Evolutionary conservation across 2,329 filamentous ascomycete genomes (phyloP), one percentile per base, ranked within the genome.

Genomic region (Colletotrichum chlorophyti): DNA sequence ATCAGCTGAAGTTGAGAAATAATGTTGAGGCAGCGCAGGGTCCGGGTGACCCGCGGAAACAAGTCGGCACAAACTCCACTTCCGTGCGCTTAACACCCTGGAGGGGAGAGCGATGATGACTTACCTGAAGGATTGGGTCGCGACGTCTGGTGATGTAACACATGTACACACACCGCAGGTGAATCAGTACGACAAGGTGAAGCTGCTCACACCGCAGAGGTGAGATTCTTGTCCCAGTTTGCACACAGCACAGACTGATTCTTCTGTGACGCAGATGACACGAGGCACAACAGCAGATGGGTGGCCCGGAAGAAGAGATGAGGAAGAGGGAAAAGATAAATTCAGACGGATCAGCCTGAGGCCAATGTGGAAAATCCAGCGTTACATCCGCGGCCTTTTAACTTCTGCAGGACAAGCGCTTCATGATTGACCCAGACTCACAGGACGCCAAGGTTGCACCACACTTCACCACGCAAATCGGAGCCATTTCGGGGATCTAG

Each of bases 351-450:
- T 35, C 48, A 29, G 40, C 27, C 40, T 29, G 27, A 27, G 23
- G 26, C 24, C 48, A 42, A 27, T 35, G 48, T 12, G 7, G 14
- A 42, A 24, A 42, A 14, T 21, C 24, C 11, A 48, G 15, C 41
- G 50, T 60, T 57, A 40, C 57, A 60, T 50, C 19, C 38, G 32
- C 26, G 10, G 19, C 45, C 32, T 58, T 55, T 60, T 46, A 50
- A 50, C 43, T 45, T 60, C 21, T 17, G 47, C 40, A 54, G 11
- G 38, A 32, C 41, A 11, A 31, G 1, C 37, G 38, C 40, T 35
- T 27, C 17, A 53, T 49, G 32, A 15, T 10, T 7, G 17, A 19
- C 32, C 34, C 32, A 38, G 23, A 19, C 31, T n/a, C 34, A 34
- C 24, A 29, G 46, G 32, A 23, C 32, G 34, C 15, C 38, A 51